These are phyloP conservation scores for Dacryopinax spathularia DNA, from an alignment of 768 basidiomycete genomes.

Conservation along the genomic window DNA sequence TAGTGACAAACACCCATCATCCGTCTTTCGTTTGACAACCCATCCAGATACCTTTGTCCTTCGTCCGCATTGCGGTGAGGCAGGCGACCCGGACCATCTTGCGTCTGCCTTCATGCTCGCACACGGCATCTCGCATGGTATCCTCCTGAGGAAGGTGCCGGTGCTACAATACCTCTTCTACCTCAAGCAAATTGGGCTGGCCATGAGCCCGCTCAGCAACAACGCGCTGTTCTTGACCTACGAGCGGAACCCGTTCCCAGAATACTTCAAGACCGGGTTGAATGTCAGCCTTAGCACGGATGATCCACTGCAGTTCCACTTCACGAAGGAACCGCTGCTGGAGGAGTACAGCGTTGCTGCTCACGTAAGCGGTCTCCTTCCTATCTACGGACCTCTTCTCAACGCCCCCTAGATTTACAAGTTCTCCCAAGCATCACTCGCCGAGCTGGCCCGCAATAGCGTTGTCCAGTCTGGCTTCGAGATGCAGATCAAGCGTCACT, in stretches of 20 bases:
- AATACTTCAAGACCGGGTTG: slow-evolving; percentile 90
- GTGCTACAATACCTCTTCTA: slow-evolving; percentile 96
- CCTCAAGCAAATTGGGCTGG: slow-evolving; percentile 92
- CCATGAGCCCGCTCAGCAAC: slow-evolving; percentile 97
- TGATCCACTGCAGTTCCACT: slow-evolving; percentile 93
- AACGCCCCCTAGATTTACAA: slow-evolving; percentile 68
- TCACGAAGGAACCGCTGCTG: slow-evolving; percentile 90
- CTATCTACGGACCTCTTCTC: no score
- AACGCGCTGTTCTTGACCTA: slow-evolving; percentile 94
- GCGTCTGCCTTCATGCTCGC: slow-evolving; percentile 91
- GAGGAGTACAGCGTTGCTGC: slow-evolving; percentile 98
- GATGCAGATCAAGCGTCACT: slow-evolving; percentile 93
- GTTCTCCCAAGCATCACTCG: slow-evolving; percentile 81
- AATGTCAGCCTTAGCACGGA: slow-evolving; percentile 95
- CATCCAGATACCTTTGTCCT: slow-evolving; percentile 82
- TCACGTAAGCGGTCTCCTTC: slow-evolving; percentile 43
- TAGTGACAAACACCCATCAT: slow-evolving; percentile 20
- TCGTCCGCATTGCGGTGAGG: slow-evolving; percentile 93
- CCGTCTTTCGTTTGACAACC: not conserved
- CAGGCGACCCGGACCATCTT: slow-evolving; percentile 94
- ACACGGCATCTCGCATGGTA: slow-evolving; percentile 98
- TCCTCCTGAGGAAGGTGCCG: slow-evolving; percentile 91
- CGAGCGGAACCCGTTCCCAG: slow-evolving; percentile 90
- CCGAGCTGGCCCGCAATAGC: slow-evolving; percentile 95
- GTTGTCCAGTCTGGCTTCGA: slow-evolving; percentile 96